phyloP scores from a whole-genome alignment of 2,329 filamentous ascomycete genomes.

The Lecanicillium sp. region DNA sequence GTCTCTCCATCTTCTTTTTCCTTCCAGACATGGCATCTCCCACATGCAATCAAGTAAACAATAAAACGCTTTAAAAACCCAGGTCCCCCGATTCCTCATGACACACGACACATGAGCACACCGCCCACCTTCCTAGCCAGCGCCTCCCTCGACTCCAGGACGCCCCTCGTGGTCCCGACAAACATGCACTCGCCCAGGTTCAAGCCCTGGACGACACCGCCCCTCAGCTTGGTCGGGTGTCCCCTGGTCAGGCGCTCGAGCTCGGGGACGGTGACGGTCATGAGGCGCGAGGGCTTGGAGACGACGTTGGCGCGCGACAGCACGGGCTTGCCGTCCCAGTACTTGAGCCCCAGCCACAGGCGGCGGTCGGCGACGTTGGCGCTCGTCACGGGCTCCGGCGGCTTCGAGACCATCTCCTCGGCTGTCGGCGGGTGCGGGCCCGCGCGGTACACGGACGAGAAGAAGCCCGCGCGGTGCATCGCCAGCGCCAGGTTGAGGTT shows the following conservation, averaged over 20 bases:
- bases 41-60: not conserved
- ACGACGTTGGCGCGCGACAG: constrained; percentile 59
- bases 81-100: constrained; percentile 23
- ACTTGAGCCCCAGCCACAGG: constrained; percentile 86
- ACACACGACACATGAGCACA: constrained; percentile 65
- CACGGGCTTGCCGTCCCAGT: constrained; percentile 77
- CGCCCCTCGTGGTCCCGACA: constrained; percentile 66
- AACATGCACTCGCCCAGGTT: constrained; percentile 79
- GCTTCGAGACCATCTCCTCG: constrained; percentile 33
- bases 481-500: constrained; percentile 70
- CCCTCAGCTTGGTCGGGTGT: constrained; percentile 45
- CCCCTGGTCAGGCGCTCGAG: constrained; percentile 63
- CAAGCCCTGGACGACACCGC: constrained; percentile 66
- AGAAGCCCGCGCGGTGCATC: constrained; percentile 74
- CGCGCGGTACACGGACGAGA: constrained; percentile 69
- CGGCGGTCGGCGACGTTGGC: constrained; percentile 67
- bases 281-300: constrained; percentile 65
- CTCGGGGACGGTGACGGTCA: constrained; percentile 56
- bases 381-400: constrained; percentile 53
- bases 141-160: constrained; percentile 77
- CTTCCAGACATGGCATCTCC: not conserved
- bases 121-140: constrained; percentile 76
- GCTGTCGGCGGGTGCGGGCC: constrained; percentile 49
- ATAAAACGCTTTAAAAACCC: not conserved
- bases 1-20: not conserved